Evolutionary conservation across 768 basidiomycete species (phyloP), one percentile per base, ranked within the genome.

Genomic region (Ephemerocybe angulata): DNA sequence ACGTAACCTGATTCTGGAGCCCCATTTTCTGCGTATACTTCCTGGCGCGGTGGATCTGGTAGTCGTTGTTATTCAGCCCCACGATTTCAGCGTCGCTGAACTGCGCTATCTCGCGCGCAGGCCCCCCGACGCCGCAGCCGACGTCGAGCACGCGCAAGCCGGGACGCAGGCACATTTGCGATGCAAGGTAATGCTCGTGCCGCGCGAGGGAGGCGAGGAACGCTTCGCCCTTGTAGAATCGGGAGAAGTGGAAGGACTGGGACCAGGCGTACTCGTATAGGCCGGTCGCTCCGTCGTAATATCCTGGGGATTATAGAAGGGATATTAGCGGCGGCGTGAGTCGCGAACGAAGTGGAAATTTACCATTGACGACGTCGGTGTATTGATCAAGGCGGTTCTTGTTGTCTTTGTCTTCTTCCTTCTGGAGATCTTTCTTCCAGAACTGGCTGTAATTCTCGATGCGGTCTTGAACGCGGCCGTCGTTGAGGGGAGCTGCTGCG

Each of bases 71-170:
- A 77, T 97, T 98, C 58, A 97, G 60, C 35, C 95, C 95, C 59
- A 90, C 75, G 58, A 98, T 85, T 52, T 84, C 75, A 31, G 81
- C 87, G 66, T 97, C 95, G 6, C 90, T 75, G 74, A 98, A 99
- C 41, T 82, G 83, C 3, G 93, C 90, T 63, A 99, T 99, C 70
- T 94, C 92, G 47, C 96, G 84, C 8, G 96, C 97, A 24, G 96
- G 96, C 0, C 97, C 96, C 46, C 97, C 96, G 51, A 99, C 88
- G 67, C 97, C 97, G 70, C 97, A 98, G 3, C 97, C 97, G 56
- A 99, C 95, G 66, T 99, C 97, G 57, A 99, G 87, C 37, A 99
- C 95, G 30, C 87, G 84, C 94, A 97, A 96, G 41, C 93, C 92
- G 0, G 93, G 84, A 50, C 83, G 83, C 57, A 99, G 76, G 44